Percentiles rank a stretch among this genome's conserved stretches.
phyloP scores from a whole-genome alignment of 352 stramenopile genomes.

The Globisporangium sylvaticum region DNA sequence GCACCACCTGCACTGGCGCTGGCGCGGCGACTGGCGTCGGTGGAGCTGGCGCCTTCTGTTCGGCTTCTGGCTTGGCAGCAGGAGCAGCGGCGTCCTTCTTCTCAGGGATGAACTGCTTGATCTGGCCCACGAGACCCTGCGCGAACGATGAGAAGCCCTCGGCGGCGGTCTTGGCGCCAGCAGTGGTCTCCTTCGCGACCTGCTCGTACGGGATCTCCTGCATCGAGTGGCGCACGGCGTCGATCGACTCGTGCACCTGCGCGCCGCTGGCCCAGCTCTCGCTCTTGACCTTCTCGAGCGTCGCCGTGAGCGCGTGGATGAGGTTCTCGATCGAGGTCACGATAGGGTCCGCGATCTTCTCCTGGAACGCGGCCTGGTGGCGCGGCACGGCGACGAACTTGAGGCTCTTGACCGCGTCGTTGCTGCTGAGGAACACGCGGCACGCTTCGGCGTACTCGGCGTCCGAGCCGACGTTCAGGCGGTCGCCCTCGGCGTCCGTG shows the following conservation, averaged over 20 bases:
- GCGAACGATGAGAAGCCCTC: constrained; percentile 63
- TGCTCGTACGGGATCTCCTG: constrained; percentile 42
- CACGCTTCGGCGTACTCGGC: constrained; percentile 59
- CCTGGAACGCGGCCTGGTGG: constrained; percentile 37
- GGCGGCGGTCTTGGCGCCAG: constrained; percentile 37
- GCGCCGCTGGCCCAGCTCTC: constrained; percentile 22
- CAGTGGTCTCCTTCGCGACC: constrained; percentile 33
- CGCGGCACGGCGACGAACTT: constrained; percentile 59
- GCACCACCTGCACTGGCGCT: not conserved
- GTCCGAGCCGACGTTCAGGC: constrained; percentile 61
- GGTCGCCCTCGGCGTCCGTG: constrained; percentile 55
- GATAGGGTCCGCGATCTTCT: constrained; percentile 52
- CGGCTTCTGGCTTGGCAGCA: constrained; percentile 10
- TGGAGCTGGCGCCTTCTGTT: constrained; percentile 17
- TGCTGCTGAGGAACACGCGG: constrained; percentile 39
- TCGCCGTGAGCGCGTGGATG: constrained; percentile 41
- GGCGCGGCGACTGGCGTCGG: constrained; percentile 4
- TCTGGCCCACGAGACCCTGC: constrained; percentile 56
- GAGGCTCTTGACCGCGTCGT: constrained; percentile 47
- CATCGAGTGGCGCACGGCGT: constrained; percentile 35
- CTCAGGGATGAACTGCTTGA: constrained; percentile 58
- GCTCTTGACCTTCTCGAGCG: constrained; percentile 52
- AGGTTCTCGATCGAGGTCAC: constrained; percentile 56
- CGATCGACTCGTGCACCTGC: constrained; percentile 19
- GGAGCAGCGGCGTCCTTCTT: constrained; percentile 29